Conservation (phyloP, 192 early-diverging fungal genomes). For the Funneliformis mosseae region DNA sequence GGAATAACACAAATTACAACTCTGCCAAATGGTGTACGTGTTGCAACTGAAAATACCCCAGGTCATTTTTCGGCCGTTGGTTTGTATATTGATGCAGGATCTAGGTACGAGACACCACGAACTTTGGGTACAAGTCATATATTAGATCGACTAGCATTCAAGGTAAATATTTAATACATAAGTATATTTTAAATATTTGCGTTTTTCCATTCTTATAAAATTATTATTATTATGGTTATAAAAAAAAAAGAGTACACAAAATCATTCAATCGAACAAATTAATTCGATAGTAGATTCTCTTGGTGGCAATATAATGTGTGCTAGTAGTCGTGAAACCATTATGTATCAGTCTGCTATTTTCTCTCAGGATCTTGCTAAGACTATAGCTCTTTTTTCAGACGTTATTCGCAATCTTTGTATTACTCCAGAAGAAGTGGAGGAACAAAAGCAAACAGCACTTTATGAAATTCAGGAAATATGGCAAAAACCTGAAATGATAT, state of each 20-base stretch:
- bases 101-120: constrained; percentile 74
- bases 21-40: constrained; percentile 86
- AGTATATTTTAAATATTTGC: not conserved
- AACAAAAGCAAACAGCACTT: constrained; percentile 71
- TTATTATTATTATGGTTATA: too few species aligned
- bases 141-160: constrained; percentile 92
- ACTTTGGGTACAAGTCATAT: constrained; percentile 82
- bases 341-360: constrained; percentile 96
- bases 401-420: constrained; percentile 79
- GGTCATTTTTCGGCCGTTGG: constrained; percentile 92
- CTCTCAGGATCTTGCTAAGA: constrained; percentile 72
- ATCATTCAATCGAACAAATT: constrained; percentile 68
- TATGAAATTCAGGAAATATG: constrained; percentile 91
- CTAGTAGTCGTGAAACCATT: constrained; percentile 89
- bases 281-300: constrained; percentile 79
- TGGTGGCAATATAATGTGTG: constrained; percentile 89
- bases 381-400: constrained; percentile 77
- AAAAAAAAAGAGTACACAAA: constrained; percentile 63
- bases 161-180: constrained; percentile 50
- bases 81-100: constrained; percentile 89
- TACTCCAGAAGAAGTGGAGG: constrained; percentile 76
- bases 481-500: constrained; percentile 80
- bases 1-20: constrained; percentile 63
- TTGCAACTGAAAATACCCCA: constrained; percentile 77
- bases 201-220: too few species aligned